Conservation (phyloP, 2,329 filamentous ascomycete genomes). For the Tympanopsis confertula region DNA sequence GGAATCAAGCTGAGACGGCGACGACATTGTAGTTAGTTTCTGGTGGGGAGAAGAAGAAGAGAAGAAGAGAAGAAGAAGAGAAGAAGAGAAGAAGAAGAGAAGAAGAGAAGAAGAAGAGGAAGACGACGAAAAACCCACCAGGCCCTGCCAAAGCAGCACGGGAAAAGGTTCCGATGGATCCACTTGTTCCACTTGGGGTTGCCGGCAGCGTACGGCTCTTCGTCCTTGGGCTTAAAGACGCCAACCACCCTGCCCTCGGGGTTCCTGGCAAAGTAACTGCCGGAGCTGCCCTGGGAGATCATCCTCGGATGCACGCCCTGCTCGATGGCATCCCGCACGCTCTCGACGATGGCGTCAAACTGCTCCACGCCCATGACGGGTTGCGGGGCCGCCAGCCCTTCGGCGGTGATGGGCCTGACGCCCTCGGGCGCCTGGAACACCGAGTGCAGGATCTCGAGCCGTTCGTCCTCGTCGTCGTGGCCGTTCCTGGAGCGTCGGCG, state of each 20-base stretch:
- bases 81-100: conserved; percentile 1
- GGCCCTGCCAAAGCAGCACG: conserved; percentile 89
- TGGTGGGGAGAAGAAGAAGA: conserved; percentile 5
- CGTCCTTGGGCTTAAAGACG: conserved; percentile 98
- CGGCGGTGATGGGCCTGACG: conserved; percentile 66
- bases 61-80: neutral
- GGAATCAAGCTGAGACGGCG: conserved; percentile 60
- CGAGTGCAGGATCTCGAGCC: conserved; percentile 89
- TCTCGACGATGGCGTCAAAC: conserved; percentile 81
- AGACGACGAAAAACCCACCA: conserved; percentile 40
- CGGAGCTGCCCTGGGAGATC: conserved; percentile 94
- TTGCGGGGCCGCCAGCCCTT: conserved; percentile 55
- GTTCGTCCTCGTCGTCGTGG: conserved; percentile 63
- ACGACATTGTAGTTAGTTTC: conserved; percentile 1
- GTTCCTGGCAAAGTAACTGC: conserved; percentile 93
- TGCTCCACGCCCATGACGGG: conserved; percentile 65
- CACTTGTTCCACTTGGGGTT: conserved; percentile 99
- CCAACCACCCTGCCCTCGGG: conserved; percentile 86
- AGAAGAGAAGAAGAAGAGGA: conserved; percentile 4
- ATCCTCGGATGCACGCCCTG: conserved; percentile 86
- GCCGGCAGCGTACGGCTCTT: conserved; percentile 90
- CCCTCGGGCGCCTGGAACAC: conserved; percentile 92
- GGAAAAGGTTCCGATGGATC: conserved; percentile 95
- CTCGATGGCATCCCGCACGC: conserved; percentile 79
- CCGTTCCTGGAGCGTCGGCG: conserved; percentile 65